Conservation (phyloP, 352 stramenopile genomes). For the Globisporangium radiosum region DNA sequence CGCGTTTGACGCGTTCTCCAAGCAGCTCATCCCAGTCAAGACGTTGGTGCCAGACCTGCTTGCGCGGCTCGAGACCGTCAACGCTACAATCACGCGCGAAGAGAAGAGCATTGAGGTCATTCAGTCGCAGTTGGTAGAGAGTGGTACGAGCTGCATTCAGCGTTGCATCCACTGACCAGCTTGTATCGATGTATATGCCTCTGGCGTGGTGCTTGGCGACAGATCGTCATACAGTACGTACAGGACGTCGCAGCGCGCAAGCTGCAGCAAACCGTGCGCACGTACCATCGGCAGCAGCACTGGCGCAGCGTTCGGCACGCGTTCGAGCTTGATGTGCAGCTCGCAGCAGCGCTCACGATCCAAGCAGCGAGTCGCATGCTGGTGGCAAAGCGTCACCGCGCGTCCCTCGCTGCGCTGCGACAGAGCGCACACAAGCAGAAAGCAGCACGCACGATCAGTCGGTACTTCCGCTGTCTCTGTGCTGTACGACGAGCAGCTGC, state of each 20-base stretch:
- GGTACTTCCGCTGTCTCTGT: conserved; percentile 23
- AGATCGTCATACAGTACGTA: conserved; percentile 42
- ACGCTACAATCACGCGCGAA: conserved; percentile 29
- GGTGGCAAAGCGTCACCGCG: conserved; percentile 14
- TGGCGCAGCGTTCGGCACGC: conserved; percentile 34
- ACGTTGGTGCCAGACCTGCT: conserved; percentile 43
- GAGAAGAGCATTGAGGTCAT: conserved; percentile 43
- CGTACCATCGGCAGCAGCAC: conserved; percentile 24
- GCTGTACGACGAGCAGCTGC: conserved; percentile 3
- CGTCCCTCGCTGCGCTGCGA: conserved; percentile 21
- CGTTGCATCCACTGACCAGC: neutral
- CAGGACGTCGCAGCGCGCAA: conserved; percentile 30
- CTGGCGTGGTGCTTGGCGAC: neutral
- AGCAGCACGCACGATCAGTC: conserved; percentile 19
- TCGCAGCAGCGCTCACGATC: conserved; percentile 39
- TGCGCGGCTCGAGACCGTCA: conserved; percentile 27
- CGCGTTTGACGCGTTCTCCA: conserved; percentile 58
- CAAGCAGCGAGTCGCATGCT: conserved; percentile 36
- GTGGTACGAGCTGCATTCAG: too few species aligned
- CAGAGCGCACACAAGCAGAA: conserved; percentile 12
- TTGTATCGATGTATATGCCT: too few species aligned
- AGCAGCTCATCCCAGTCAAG: conserved; percentile 46
- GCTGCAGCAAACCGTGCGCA: conserved; percentile 29
- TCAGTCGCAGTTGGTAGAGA: too few species aligned
- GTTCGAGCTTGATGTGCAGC: conserved; percentile 31